A percentile compares a stretch with the other conserved stretches of the same genome.
These are phyloP conservation scores for Rhodotorula sp. DNA, from an alignment of 1,284 basidiomycete species.

Conservation along the genomic window DNA sequence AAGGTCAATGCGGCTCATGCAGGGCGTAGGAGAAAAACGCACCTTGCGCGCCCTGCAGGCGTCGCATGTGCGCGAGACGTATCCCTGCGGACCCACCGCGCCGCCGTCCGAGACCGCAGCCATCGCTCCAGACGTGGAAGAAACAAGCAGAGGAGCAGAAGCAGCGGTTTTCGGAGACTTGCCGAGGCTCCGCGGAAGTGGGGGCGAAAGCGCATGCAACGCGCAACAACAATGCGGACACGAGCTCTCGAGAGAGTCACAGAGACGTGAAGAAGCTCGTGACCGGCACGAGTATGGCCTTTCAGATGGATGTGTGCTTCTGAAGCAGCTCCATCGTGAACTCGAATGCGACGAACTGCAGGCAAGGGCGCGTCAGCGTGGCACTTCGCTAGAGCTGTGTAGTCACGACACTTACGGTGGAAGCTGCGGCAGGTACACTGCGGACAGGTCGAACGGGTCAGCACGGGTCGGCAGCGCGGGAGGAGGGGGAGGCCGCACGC, in stretches of 20 bases:
- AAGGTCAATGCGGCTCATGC: not conserved
- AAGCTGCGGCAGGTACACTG: constrained; percentile 86
- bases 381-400: not conserved
- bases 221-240: too few relatives aligned
- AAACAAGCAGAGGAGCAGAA: too few relatives aligned
- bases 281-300: too few relatives aligned
- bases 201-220: too few relatives aligned
- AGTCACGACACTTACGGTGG: constrained; percentile 57
- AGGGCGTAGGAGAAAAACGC: not conserved
- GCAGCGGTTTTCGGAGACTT: too few relatives aligned
- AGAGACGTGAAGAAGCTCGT: not conserved
- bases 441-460: constrained; percentile 56
- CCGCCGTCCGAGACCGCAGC: too few relatives aligned
- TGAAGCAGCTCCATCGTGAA: constrained; percentile 65
- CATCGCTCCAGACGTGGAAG: too few relatives aligned
- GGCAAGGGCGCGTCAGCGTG: not conserved
- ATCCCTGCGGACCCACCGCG: too few relatives aligned
- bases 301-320: constrained; percentile 44
- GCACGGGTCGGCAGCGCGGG: not conserved
- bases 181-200: too few relatives aligned
- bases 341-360: constrained; percentile 80
- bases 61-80: not conserved
- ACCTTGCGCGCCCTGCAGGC: not conserved
- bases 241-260: too few relatives aligned
- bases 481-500: constrained; percentile 41